Evolutionary conservation across 768 basidiomycete species (phyloP).

Genomic region (Clitopilus passeckerianus): DNA sequence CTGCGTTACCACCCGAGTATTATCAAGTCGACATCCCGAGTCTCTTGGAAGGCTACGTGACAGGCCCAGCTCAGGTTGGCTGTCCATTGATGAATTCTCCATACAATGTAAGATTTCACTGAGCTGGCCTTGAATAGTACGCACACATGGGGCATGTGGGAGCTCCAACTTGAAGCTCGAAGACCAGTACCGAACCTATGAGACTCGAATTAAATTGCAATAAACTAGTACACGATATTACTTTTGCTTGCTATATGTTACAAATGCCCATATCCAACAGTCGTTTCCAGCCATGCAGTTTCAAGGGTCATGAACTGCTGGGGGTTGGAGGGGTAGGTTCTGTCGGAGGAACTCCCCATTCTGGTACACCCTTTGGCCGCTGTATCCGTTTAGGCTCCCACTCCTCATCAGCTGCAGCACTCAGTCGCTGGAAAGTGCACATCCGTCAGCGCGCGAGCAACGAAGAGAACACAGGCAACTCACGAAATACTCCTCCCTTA

Average conservation of each 20-base stretch:
- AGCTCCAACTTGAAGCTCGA: slow-evolving; percentile 2
- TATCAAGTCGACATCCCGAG: neutral
- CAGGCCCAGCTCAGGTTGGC: too few relatives aligned
- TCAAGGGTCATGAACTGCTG: slow-evolving; percentile 1
- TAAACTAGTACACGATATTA: neutral
- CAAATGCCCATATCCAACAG: neutral
- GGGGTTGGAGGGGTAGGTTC: slow-evolving; percentile 31
- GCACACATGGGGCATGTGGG: neutral
- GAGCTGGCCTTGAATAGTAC: too few relatives aligned
- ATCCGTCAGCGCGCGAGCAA: neutral
- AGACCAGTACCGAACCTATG: neutral
- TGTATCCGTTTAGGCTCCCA: slow-evolving; percentile 88
- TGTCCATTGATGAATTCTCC: too few relatives aligned
- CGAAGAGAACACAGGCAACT: slow-evolving; percentile 25
- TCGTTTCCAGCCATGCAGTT: neutral
- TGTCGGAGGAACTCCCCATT: slow-evolving; percentile 85
- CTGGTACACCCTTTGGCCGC: slow-evolving; percentile 82
- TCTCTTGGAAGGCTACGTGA: too few relatives aligned
- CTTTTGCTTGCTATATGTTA: neutral
- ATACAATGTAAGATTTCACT: too few relatives aligned
- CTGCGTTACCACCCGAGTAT: neutral
- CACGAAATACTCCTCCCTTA: slow-evolving; percentile 95
- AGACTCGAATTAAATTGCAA: neutral
- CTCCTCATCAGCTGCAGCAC: slow-evolving; percentile 55
- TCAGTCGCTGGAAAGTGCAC: slow-evolving; percentile 48